Evolutionary conservation across 2,329 filamentous ascomycete genomes (phyloP), one percentile per base, ranked within the genome.

Genomic region (Ophiostoma piceae): DNA sequence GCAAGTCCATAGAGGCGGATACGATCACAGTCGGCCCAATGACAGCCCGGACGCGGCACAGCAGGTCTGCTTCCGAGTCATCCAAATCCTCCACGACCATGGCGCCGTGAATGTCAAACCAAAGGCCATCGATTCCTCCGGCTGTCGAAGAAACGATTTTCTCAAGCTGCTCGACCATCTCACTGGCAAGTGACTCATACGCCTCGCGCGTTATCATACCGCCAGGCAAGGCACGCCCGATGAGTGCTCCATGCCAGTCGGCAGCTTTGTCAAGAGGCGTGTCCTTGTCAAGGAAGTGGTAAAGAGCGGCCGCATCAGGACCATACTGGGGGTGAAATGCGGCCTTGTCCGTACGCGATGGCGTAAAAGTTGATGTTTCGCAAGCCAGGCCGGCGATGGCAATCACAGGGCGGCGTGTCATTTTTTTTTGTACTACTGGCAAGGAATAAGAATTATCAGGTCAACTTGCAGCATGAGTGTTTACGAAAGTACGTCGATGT

Each of bases 81-180:
- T 82, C 79, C 5, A 85, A 69, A 0, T 77, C 82, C 47, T 84
- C 81, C 0, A 85, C 84, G 64, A 80, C 83, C 83, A 86, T 85
- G 3, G 84, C 84, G 16, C 84, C 84, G 72, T 86, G 84, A 39
- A 86, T 85, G 71, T 85, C 84, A 69, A 84, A 83, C 83, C 83
- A 86, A 8, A 86, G 74, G 1, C 84, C 84, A 68, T 85, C 80
- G 1, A 85, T 7, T 73, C 72, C 9, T 73, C 71, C 26, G 3
- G 73, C 71, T 7, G 74, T 72, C n/a, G 74, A 74, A 0, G 75
- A 73, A 0, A 77, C 76, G n/a, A 84, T 80, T 0, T 73, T 73
- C 0, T 68, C 51, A 16, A 85, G 77, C 0, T 81, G 79, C 1
- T 73, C 65, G 0, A 82, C 64, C 1, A 84, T 81, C 70, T 83